These are phyloP conservation scores for Elongisporangium undulatum DNA, from an alignment of 352 stramenopile species.

Conservation along the genomic window DNA sequence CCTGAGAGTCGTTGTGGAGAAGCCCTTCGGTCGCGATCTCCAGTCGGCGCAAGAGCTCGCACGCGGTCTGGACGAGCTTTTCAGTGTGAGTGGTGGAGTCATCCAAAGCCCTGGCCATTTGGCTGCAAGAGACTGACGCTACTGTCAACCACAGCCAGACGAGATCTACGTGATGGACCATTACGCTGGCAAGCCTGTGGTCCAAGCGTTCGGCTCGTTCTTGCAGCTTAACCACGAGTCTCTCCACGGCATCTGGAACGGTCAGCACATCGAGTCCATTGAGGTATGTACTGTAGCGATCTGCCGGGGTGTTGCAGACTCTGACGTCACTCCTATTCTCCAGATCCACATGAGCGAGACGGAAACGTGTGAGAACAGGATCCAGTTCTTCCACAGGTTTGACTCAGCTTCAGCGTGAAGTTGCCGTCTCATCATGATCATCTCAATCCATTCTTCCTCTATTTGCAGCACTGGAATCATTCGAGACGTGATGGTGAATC, in stretches of 20 bases:
- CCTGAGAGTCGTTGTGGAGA: constrained; percentile 75
- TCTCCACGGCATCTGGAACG: constrained; percentile 28
- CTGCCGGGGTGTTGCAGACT: too few relatives aligned
- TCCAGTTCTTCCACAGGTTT: constrained; percentile 69
- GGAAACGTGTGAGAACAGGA: constrained; percentile 48
- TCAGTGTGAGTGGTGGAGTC: constrained; percentile 19
- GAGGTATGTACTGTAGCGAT: constrained; percentile 13
- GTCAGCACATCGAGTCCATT: constrained; percentile 15
- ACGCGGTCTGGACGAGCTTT: constrained; percentile 23
- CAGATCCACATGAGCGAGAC: constrained; percentile 72
- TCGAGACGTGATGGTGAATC: constrained; percentile 80
- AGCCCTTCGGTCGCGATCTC: constrained; percentile 70
- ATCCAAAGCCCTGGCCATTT: neutral
- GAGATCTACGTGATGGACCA: constrained; percentile 87
- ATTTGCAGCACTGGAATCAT: constrained; percentile 56
- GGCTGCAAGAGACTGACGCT: too few relatives aligned
- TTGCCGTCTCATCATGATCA: neutral
- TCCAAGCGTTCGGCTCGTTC: constrained; percentile 52
- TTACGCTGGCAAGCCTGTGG: constrained; percentile 74
- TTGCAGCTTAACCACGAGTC: constrained; percentile 35
- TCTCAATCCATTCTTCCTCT: neutral
- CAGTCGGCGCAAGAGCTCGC: constrained; percentile 43
- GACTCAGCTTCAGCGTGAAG: neutral
- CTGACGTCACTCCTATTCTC: constrained; percentile 2
- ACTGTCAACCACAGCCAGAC: constrained; percentile 29